Percentiles rank a stretch among this genome's conserved stretches.
These are phyloP conservation scores for Porogramme epimiltina DNA, from an alignment of 1,284 basidiomycete genomes.

Conservation along the genomic window DNA sequence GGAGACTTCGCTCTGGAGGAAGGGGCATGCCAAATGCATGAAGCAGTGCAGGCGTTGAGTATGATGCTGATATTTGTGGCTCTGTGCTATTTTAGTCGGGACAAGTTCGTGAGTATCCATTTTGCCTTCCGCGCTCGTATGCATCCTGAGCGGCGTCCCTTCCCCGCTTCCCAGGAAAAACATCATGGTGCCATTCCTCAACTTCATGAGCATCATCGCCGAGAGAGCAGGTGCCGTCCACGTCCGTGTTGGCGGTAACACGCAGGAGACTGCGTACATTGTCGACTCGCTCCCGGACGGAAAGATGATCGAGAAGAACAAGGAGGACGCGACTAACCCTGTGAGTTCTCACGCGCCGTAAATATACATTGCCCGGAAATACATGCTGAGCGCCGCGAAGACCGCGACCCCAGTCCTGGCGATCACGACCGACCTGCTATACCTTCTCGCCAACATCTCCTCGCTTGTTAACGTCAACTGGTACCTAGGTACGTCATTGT, in stretches of 20 bases:
- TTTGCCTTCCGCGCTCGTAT: not conserved
- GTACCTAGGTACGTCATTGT: conserved; percentile 38
- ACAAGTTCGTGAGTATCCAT: conserved; percentile 26
- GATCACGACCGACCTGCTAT: conserved; percentile 44
- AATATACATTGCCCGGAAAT: no score
- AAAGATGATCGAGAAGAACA: conserved; percentile 52
- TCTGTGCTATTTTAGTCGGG: conserved; percentile 11
- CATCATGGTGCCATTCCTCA: conserved; percentile 67
- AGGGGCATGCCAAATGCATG: not conserved
- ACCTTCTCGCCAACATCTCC: conserved; percentile 45
- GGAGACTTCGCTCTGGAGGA: conserved; percentile 6
- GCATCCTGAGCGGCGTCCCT: no score
- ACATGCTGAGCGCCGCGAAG: conserved; percentile 17
- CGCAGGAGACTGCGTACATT: conserved; percentile 60
- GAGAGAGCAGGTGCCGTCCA: conserved; percentile 55
- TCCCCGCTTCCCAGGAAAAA: conserved; percentile 35
- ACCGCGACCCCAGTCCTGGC: conserved; percentile 44
- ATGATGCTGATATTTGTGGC: not conserved
- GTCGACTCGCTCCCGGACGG: conserved; percentile 46
- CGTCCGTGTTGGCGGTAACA: conserved; percentile 75
- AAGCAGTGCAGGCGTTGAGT: not conserved
- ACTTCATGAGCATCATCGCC: conserved; percentile 66
- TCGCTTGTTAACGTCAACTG: conserved; percentile 40
- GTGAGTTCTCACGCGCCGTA: conserved; percentile 31
- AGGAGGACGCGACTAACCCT: conserved; percentile 41